Conservation (phyloP, 2,329 filamentous ascomycete species). For the Ophiocordyceps camponoti-rufipedis region DNA sequence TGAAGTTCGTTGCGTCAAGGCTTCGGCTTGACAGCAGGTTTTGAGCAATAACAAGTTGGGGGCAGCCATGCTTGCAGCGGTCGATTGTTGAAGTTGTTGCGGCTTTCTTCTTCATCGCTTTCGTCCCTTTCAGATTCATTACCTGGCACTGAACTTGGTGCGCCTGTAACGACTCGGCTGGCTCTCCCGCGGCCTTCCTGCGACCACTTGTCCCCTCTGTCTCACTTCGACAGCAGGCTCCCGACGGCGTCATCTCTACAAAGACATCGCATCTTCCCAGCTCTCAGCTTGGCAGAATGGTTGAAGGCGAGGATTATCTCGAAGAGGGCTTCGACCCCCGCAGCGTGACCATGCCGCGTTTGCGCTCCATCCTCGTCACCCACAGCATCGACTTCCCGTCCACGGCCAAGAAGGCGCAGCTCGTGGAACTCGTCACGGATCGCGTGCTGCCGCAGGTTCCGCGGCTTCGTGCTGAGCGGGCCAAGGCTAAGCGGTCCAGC, state of each 20-base stretch:
- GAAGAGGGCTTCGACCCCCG: conserved; percentile 72
- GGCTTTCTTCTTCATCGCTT: neutral
- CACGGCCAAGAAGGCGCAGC: conserved; percentile 77
- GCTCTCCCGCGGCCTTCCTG: neutral
- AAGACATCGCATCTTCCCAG: too few species aligned
- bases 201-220: neutral
- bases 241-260: neutral
- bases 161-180: neutral
- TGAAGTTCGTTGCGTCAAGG: neutral
- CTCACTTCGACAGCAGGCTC: neutral
- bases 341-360: conserved; percentile 66
- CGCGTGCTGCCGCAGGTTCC: conserved; percentile 62
- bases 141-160: neutral
- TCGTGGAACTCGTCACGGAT: conserved; percentile 68
- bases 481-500: conserved; percentile 69
- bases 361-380: conserved; percentile 80
- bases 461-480: conserved; percentile 56
- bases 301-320: conserved; percentile 65
- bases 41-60: neutral
- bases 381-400: conserved; percentile 76
- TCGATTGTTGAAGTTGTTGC: neutral
- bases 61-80: too few species aligned
- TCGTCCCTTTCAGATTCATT: neutral
- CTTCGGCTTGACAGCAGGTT: neutral
- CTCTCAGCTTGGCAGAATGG: conserved; percentile 23